Base-by-base conservation (phyloP, 2,329 filamentous ascomycete species). In the Claviceps sp. region DNA sequence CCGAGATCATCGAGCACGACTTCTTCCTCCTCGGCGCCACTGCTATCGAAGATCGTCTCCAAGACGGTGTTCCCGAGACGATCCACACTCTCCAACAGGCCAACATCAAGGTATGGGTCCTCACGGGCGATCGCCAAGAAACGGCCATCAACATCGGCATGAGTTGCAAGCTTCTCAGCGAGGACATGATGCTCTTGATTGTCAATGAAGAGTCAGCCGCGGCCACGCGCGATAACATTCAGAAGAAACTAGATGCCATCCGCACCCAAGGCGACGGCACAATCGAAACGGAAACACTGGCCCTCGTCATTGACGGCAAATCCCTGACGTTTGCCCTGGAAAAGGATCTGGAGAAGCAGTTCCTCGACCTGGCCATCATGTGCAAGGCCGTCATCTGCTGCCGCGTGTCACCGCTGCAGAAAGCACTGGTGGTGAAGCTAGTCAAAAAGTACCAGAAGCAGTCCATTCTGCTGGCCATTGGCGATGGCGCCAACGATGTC, bases 91-190 rank as follows among this genome's bases (percentile, higher is more conserved):
- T 98, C 30, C 94, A 98, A 67, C 87, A 90, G 57, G 93, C 94
- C 24, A 91, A 90, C 50, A 97, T 98, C 75, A 98, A 98, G 70
- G 85, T 98, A 52, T 98, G 93, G 93, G 93, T 98, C 20, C 70
- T 98, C 67, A 98, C 93, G 41, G 93, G 93, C 61, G 93, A 98
- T 73, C 82, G 93, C 61, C 94, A 98, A 70, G 93, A 98, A 69
- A 98, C 93, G 30, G 93, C 93, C 52, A 98, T 98, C 78, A 98
- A 98, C 67, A 98, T 98, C 59, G 93, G 94, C 57, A 98, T 98
- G 93, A 96, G 89, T 66, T 98, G 93, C 72, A 97, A 97, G 71
- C 78, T 98, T 48, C 88, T 98, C 55, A 95, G 89, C 59, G 93
- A 98, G 69, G 94, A 98, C 61, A 98, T 98, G 93, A 95, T 93